Percentiles rank a stretch among this genome's conserved stretches.
Evolutionary conservation across 768 basidiomycete species (phyloP).

Genomic region (Kwoniella sp.): DNA sequence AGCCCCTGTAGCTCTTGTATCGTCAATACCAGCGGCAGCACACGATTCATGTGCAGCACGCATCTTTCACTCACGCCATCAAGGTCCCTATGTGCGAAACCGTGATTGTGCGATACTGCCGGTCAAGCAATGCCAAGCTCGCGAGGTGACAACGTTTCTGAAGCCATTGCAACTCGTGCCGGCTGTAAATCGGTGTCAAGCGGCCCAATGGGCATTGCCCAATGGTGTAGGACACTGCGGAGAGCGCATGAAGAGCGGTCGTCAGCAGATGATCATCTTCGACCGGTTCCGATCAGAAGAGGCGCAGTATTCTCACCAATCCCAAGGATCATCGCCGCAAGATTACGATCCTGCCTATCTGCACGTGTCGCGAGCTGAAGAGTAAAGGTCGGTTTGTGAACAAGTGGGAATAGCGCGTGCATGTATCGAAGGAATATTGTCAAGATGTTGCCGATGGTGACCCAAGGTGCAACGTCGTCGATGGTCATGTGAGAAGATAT

Average conservation of each 20-base stretch:
- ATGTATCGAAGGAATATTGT: conserved; percentile 32
- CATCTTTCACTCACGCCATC: conserved; percentile 15
- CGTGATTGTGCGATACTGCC: conserved; percentile 20
- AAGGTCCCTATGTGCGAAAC: conserved; percentile 26
- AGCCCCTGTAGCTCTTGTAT: conserved; percentile 20
- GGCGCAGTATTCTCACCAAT: conserved; percentile 15
- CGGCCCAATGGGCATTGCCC: conserved; percentile 27
- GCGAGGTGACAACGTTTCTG: conserved; percentile 28
- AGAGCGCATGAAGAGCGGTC: neutral
- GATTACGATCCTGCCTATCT: conserved; percentile 31
- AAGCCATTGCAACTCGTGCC: conserved; percentile 19
- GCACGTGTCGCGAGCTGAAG: conserved; percentile 27
- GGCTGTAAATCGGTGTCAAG: conserved; percentile 14
- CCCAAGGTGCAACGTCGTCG: conserved; percentile 26
- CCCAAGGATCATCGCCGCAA: conserved; percentile 22
- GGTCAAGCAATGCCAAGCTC: conserved; percentile 14
- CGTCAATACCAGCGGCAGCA: too few relatives aligned
- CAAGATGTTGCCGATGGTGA: conserved; percentile 31
- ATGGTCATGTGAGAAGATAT: conserved; percentile 10
- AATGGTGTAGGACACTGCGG: conserved; percentile 26
- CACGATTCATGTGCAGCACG: neutral
- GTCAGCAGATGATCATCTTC: neutral
- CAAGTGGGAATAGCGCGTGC: conserved; percentile 36
- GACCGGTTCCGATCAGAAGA: neutral
- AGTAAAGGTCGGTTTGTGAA: conserved; percentile 41